Evolutionary conservation across 148 eudicot genomes (phyloP), one percentile per base, ranked within the genome.

Genomic region (Chenopodium berlandieri): DNA sequence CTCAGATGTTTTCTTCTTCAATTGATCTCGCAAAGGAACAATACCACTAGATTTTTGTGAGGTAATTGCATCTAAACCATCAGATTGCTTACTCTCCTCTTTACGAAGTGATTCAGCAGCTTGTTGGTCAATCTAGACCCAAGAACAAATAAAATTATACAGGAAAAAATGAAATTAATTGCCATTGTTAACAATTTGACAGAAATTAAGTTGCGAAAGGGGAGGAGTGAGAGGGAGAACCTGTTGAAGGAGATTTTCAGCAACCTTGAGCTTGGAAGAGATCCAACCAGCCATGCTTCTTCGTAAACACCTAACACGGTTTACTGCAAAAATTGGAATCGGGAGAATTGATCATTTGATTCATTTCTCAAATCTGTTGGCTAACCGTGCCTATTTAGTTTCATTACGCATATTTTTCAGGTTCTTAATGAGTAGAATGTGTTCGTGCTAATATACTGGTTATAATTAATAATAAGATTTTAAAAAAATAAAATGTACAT

Each of bases 211-310:
- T 17, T 17, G 22, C 62, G 62, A 20, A 25, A 31, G 10, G 3
- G 46, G 82, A 67, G 7, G 66, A 64, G 81, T 69, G 23, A 66
- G 32, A 63, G 27, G 11, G 32, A 75, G 50, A 73, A 84, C 98
- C 97, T 95, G 98, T 76, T 95, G 98, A 65, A 95, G 98, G 77
- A 95, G 89, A 80, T 81, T 85, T 81, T 95, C 98, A 50, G 98
- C 98, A 56, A 92, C 94, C 85, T 91, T 95, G 89, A 95, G 97
- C 88, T 95, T 95, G 80, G 93, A 90, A 60, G 98, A 93, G 94
- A 95, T 95, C 98, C 98, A 95, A 80, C 82, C 76, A 40, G 97
- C 89, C 97, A 92, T 92, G 81, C 40, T 66, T 56, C 40, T 66
- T 56, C 66, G 76, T 2, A 10, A 58, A 60, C 56, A 56, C 62